A percentile compares a stretch with the other conserved stretches of the same genome.
Conservation (phyloP, 2,329 filamentous ascomycete genomes). For the Penicillium sp. region DNA sequence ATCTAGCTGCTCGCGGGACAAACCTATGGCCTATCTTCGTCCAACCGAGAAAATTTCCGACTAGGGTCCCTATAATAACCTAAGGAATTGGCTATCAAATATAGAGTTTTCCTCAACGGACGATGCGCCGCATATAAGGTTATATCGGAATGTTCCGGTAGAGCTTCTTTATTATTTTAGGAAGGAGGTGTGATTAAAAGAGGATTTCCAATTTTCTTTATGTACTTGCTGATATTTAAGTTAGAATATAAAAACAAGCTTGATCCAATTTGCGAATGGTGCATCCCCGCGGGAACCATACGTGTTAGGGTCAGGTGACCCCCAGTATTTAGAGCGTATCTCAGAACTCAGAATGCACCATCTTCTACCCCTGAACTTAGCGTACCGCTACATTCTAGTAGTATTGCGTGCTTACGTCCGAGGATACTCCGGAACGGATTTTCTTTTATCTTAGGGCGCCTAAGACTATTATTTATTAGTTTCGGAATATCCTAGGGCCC, state of each 20-base stretch:
- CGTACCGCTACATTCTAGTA: too few relatives aligned
- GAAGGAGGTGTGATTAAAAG: constrained; percentile 1
- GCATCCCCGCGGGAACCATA: constrained; percentile 4
- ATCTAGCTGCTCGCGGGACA: not conserved
- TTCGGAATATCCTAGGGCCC: too few relatives aligned
- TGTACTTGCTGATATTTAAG: not conserved
- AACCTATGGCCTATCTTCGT: constrained; percentile 2
- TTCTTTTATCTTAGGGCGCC: too few relatives aligned
- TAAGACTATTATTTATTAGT: too few relatives aligned
- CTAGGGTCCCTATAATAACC: not conserved
- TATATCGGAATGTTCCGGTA: constrained; percentile 1
- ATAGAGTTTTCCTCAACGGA: constrained; percentile 1
- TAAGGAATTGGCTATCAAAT: constrained; percentile 1
- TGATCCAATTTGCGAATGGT: constrained; percentile 3
- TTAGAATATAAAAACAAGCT: constrained; percentile 2
- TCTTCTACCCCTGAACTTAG: too few relatives aligned
- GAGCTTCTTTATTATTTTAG: constrained; percentile 1
- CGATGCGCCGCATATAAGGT: constrained; percentile 1
- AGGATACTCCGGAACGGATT: too few relatives aligned
- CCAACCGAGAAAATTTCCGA: not conserved
- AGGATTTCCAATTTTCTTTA: not conserved
- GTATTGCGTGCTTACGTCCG: too few relatives aligned
- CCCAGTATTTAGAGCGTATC: too few relatives aligned
- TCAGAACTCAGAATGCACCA: too few relatives aligned
- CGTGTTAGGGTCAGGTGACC: too few relatives aligned